phyloP scores from a whole-genome alignment of 2,329 filamentous ascomycete genomes.

The Talaromyces sp. region DNA sequence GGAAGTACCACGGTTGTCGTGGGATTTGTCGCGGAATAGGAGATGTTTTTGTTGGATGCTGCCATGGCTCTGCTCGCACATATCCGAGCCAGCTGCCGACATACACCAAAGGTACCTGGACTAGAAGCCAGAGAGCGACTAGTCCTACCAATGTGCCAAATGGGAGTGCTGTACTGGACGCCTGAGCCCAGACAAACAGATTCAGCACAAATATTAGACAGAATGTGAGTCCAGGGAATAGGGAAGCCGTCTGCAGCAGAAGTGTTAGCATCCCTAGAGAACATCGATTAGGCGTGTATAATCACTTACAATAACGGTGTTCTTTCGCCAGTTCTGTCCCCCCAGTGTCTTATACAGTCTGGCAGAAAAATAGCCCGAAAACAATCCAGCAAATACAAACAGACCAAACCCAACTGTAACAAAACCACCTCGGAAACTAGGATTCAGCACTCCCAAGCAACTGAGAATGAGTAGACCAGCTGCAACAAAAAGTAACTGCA shows the following conservation, averaged over 20 bases:
- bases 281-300: not conserved
- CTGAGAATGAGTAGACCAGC: conserved; percentile 66
- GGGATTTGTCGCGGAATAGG: conserved; percentile 69
- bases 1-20: conserved; percentile 68
- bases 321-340: conserved; percentile 67
- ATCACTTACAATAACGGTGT: conserved; percentile 57
- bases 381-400: conserved; percentile 75
- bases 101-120: conserved; percentile 81
- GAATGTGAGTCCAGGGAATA: conserved; percentile 77
- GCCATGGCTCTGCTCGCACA: conserved; percentile 62
- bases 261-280: conserved; percentile 19
- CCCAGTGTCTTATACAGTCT: conserved; percentile 79
- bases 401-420: conserved; percentile 76
- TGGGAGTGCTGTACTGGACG: conserved; percentile 79
- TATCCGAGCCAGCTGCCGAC: conserved; percentile 73
- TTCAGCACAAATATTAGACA: conserved; percentile 72
- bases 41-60: conserved; percentile 75
- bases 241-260: conserved; percentile 56
- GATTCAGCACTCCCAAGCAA: conserved; percentile 73
- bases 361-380: conserved; percentile 83
- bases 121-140: conserved; percentile 72
- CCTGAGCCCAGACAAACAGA: conserved; percentile 84
- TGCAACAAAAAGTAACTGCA: conserved; percentile 79
- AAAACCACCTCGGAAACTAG: conserved; percentile 84
- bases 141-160: conserved; percentile 73